Base-by-base conservation (phyloP, 345 rosid species). In the Gossypium thurberi region DNA sequence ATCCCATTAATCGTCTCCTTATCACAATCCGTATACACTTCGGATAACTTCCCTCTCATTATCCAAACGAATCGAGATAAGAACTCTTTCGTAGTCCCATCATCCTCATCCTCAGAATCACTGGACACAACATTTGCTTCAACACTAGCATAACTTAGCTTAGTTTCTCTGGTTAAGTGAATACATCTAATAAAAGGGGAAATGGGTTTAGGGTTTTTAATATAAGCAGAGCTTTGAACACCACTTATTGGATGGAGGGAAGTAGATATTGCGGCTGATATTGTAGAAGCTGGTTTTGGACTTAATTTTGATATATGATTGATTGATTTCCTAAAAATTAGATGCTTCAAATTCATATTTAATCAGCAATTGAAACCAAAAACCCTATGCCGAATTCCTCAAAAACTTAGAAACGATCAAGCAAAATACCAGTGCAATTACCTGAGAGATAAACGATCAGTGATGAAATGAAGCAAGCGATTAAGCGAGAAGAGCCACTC, bases 31-130 rank as follows among this genome's bases (percentile, higher is more conserved):
- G 86, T 83, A 75, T 87, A 89, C 8, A 79, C 91, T 72, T 88
- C 89, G 0, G 83, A 69, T 69, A 95, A 71, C 86, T 86, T 89
- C 77, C 86, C 82, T 5, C 96, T 88, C 96, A 91, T 90, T 79
- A 83, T 79, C 96, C 92, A 88, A 59, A 87, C 93, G 69, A 90
- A 89, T 68, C 90, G 89, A 2, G 96, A 91, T 73, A 96, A 82
- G 74, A 93, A 96, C 77, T 91, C 97, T 58, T 83, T 90, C 79
- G 84, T 75, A 6, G 80, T 76, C 28, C 80, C 90, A 74, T 91
- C 88, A 25, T 88, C 96, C 12, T 69, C 46, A 17, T 80, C 88
- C 42, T 81, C 85, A 0, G 72, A 70, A 51, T 82, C 87, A 64
- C 72, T 77, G 20, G 75, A 70, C 47, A 40, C 77, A 33, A 61